Conservation (phyloP, 2,329 filamentous ascomycete species). For the Xylaria sp. region DNA sequence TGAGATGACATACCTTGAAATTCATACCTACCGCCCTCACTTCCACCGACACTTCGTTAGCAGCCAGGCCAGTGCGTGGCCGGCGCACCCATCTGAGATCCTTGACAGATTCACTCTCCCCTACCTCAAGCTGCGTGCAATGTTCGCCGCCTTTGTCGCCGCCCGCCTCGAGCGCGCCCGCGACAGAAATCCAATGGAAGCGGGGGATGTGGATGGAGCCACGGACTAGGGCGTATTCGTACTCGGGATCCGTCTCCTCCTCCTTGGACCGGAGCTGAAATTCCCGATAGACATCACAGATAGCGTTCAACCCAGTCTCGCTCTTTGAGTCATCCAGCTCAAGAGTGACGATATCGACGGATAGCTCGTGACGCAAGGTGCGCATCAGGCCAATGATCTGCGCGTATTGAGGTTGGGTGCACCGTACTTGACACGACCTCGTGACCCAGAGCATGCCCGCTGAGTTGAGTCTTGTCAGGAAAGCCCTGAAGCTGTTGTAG, state of each 20-base stretch:
- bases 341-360: slow-evolving; percentile 5
- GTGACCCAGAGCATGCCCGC: slow-evolving; percentile 16
- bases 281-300: slow-evolving; percentile 10
- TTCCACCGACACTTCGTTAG: slow-evolving; percentile 11
- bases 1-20: slow-evolving; percentile 11
- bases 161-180: neutral
- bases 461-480: slow-evolving; percentile 1
- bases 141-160: neutral
- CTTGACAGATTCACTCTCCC: slow-evolving; percentile 8
- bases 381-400: slow-evolving; percentile 14
- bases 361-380: slow-evolving; percentile 13
- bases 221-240: slow-evolving; percentile 4
- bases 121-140: slow-evolving; percentile 10
- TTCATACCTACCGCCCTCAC: slow-evolving; percentile 18
- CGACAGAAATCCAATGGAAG: slow-evolving; percentile 13
- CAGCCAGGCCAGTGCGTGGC: neutral
- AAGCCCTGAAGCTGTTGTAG: slow-evolving; percentile 3
- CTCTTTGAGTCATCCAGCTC: slow-evolving; percentile 12
- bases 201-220: slow-evolving; percentile 13
- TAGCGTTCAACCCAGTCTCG: slow-evolving; percentile 1
- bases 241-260: slow-evolving; percentile 12
- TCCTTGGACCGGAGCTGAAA: slow-evolving; percentile 1
- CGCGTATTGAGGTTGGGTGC: slow-evolving; percentile 14
- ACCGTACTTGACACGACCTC: slow-evolving; percentile 11
- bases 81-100: slow-evolving; percentile 11